phyloP scores from a whole-genome alignment of 2,329 filamentous ascomycete genomes.

The Xylaria hypoxylon region DNA sequence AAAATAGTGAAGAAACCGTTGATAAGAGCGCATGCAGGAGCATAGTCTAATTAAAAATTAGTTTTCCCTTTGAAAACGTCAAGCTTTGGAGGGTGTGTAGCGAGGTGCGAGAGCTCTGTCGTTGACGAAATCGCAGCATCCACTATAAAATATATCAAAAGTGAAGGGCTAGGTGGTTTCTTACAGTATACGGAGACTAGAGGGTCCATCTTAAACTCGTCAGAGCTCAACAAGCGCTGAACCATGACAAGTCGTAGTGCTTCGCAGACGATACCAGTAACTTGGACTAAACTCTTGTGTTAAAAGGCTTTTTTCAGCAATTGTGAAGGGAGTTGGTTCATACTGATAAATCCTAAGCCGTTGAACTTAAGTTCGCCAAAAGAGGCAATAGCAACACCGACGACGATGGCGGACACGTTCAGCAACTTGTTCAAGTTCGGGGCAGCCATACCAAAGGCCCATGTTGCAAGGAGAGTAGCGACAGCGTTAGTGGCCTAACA shows the following conservation, averaged over 20 bases:
- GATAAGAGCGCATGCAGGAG: conserved; percentile 85
- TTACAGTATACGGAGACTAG: conserved; percentile 70
- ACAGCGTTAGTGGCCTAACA: conserved; percentile 72
- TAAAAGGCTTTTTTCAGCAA: conserved; percentile 13
- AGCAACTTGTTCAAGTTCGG: conserved; percentile 60
- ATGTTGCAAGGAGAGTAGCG: conserved; percentile 73
- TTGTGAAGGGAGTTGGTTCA: conserved; percentile 5
- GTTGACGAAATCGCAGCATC: not conserved
- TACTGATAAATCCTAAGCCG: conserved; percentile 68
- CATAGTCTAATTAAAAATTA: conserved; percentile 74
- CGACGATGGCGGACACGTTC: conserved; percentile 66
- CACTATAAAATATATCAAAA: not conserved
- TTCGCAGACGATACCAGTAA: conserved; percentile 83
- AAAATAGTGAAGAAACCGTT: conserved; percentile 78
- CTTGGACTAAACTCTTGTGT: conserved; percentile 64
- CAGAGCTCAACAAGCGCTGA: conserved; percentile 80
- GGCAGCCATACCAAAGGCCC: conserved; percentile 66
- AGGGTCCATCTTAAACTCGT: conserved; percentile 89
- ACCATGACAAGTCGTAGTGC: conserved; percentile 88
- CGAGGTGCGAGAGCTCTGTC: too few species aligned
- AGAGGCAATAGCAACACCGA: conserved; percentile 65
- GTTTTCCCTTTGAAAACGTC: not conserved
- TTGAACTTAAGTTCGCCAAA: conserved; percentile 77
- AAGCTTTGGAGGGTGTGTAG: not conserved
- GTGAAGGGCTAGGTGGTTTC: not conserved